Evolutionary conservation across 148 eudicot species (phyloP).

Genomic region (Tetragonia tetragonoides): DNA sequence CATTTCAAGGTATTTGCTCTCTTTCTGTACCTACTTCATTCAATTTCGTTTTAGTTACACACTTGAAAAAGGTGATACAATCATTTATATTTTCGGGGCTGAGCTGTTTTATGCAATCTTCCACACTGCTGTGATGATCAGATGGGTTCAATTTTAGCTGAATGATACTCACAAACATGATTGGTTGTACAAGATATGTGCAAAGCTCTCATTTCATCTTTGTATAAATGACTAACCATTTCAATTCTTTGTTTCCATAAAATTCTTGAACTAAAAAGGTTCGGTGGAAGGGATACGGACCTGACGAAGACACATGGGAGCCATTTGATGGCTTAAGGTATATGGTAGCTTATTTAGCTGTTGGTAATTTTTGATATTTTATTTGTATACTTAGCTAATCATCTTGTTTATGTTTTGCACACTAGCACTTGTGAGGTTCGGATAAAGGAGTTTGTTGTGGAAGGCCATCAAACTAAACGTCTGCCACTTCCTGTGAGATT

Average conservation of each 20-base stretch:
- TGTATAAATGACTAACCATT: background rate
- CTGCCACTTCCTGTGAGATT: slow-evolving; percentile 20
- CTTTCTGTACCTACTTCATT: background rate
- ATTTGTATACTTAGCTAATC: background rate
- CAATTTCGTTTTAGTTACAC: background rate
- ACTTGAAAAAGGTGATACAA: background rate
- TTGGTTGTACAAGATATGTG: background rate
- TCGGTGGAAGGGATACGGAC: slow-evolving; percentile 26
- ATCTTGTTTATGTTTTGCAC: background rate
- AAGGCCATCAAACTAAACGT: slow-evolving; percentile 15
- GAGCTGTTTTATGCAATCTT: too few relatives aligned
- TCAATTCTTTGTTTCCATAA: background rate
- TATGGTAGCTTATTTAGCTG: background rate
- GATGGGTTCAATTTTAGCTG: background rate
- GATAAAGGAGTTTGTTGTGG: slow-evolving; percentile 21
- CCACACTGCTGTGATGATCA: background rate
- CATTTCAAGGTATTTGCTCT: slow-evolving; percentile 17
- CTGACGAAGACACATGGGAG: slow-evolving; percentile 25
- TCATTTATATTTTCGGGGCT: too few relatives aligned
- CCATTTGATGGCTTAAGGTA: slow-evolving; percentile 23
- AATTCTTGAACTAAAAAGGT: slow-evolving; percentile 4
- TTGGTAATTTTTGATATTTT: background rate
- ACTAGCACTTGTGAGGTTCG: slow-evolving; percentile 15
- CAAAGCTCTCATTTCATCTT: background rate
- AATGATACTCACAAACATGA: background rate